phyloP scores from a whole-genome alignment of 805 yeast species.

The Deakozyma indianensis region DNA sequence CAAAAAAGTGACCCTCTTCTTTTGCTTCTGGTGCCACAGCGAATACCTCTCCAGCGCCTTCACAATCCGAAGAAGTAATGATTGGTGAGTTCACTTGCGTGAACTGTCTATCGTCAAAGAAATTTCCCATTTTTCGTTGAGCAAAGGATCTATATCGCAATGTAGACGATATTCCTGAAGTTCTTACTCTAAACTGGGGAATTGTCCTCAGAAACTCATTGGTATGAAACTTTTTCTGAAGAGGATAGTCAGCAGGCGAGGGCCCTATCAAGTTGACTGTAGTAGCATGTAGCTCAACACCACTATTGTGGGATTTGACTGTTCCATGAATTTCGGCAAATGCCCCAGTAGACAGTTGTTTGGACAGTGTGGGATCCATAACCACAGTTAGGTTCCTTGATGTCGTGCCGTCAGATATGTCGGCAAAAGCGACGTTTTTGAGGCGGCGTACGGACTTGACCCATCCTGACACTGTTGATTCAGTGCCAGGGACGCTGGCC shows the following conservation, averaged over 20 bases:
- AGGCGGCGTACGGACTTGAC: constrained; percentile 56
- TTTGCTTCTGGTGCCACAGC: constrained; percentile 26
- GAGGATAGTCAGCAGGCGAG: constrained; percentile 53
- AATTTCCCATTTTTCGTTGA: constrained; percentile 37
- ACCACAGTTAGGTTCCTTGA: constrained; percentile 40
- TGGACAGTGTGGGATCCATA: constrained; percentile 19
- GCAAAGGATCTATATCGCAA: constrained; percentile 60
- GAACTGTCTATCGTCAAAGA: constrained; percentile 41
- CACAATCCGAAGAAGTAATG: constrained; percentile 83
- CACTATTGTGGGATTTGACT: constrained; percentile 38
- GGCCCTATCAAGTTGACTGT: constrained; percentile 40
- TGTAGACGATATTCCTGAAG: constrained; percentile 48
- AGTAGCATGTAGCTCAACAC: constrained; percentile 33
- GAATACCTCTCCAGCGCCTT: constrained; percentile 93
- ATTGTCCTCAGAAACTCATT: constrained; percentile 50
- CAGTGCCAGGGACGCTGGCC: constrained; percentile 5
- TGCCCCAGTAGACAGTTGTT: constrained; percentile 28
- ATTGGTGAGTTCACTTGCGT: constrained; percentile 75
- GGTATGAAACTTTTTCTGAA: constrained; percentile 68
- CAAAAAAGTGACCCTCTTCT: constrained; percentile 26
- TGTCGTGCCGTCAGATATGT: constrained; percentile 65
- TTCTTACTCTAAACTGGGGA: constrained; percentile 70
- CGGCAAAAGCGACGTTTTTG: constrained; percentile 69
- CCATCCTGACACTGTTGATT: constrained; percentile 53
- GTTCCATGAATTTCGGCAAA: constrained; percentile 30